Evolutionary conservation across 495 filamentous ascomycete genomes (phyloP), one percentile per base, ranked within the genome.

Genomic region (Gamarada debralockiae): DNA sequence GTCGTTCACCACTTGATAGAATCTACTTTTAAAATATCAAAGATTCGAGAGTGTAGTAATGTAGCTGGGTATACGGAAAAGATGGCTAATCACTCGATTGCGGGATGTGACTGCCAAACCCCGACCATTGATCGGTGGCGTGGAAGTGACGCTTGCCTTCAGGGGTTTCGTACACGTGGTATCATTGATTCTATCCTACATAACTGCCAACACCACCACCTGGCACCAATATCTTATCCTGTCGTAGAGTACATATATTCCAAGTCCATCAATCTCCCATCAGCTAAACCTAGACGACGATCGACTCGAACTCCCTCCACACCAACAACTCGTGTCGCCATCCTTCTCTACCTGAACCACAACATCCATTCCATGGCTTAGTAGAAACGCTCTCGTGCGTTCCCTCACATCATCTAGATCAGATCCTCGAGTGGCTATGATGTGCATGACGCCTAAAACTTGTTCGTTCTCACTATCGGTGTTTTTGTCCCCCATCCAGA

Each of bases 401-500:
- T 85, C 78, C 34, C 87, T 77, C 34, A 92, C 86, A 52, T 90
- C 87, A 60, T 92, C 89, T 43, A 87, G 63, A 59, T 92, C 87
- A 2, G 81, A 80, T 3, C 78, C 78, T 18, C 82, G 76, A 2
- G 79, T 78, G 1, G 85, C 89, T 40, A 85, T 77, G n/a, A 95
- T 80, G 62, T 95, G 90, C 59, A 95, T 87, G 3, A 91, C 86
- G 0, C 90, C 90, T 13, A 89, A 62, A 8, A 90, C 72, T 48
- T 78, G 73, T 8, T 71, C 70, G 20, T 75, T 65, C 42, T 71
- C 72, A 3, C 65, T 61, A 9, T 57, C 59, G 3, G 47, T 27
- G 24, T 65, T 70, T 3, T 85, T 84, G 54, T 92, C 90, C 52
- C 92, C 89, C 21, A 96, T 71, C 95, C 95, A 99, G 62, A 99